These are phyloP conservation scores for Dichomitus squalens DNA, from an alignment of 1,284 basidiomycete genomes.

Conservation along the genomic window DNA sequence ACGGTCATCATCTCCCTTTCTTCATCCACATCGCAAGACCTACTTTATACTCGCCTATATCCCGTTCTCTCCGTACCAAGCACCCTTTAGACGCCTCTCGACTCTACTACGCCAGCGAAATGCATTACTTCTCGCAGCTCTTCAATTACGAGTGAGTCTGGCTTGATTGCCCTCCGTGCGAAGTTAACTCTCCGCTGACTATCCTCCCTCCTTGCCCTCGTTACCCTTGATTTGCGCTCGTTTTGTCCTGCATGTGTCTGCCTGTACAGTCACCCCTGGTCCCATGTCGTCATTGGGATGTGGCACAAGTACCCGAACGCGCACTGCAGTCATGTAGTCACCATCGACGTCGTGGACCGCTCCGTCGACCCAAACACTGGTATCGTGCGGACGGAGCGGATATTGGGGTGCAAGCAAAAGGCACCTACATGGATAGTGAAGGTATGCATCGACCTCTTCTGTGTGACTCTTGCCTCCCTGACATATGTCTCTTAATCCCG, in stretches of 20 bases:
- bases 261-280: conserved; percentile 73
- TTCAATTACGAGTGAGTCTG: conserved; percentile 68
- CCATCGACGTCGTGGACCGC: conserved; percentile 87
- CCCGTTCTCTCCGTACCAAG: neutral
- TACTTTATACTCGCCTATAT: conserved; percentile 20
- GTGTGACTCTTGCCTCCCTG: conserved; percentile 1
- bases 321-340: conserved; percentile 88
- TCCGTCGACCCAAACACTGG: conserved; percentile 83
- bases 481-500: neutral
- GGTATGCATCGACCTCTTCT: conserved; percentile 45
- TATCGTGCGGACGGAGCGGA: conserved; percentile 84
- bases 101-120: conserved; percentile 29
- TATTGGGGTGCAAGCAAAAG: conserved; percentile 86
- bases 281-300: conserved; percentile 86
- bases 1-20: conserved; percentile 5
- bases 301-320: conserved; percentile 97
- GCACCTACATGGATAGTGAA: conserved; percentile 84
- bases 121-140: conserved; percentile 80
- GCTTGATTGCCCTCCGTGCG: conserved; percentile 20
- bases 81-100: neutral
- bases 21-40: conserved; percentile 4
- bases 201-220: neutral
- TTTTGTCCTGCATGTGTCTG: neutral
- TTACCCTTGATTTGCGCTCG: neutral
- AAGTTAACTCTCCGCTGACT: conserved; percentile 21